phyloP scores from a whole-genome alignment of 1,284 basidiomycete genomes.

The Chalciporus sp. region DNA sequence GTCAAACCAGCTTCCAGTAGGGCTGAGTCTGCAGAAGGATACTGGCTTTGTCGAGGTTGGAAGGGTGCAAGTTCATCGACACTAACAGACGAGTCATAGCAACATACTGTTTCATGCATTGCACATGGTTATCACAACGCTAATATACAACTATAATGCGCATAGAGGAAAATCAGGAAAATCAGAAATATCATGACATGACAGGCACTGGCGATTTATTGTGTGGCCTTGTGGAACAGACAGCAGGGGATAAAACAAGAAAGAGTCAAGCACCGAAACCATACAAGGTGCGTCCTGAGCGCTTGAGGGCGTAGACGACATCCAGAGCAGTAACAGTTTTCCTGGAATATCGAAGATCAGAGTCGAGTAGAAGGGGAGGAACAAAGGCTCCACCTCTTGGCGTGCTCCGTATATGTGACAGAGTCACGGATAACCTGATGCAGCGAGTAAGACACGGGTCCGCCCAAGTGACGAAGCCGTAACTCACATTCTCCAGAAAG shows the following conservation, averaged over 20 bases:
- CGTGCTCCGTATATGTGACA: conserved; percentile 89
- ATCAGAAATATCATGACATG: neutral
- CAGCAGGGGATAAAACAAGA: conserved; percentile 7
- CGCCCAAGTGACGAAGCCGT: neutral
- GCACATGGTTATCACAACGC: neutral
- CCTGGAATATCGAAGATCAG: conserved; percentile 35
- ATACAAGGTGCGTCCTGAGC: conserved; percentile 79
- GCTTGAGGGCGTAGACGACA: conserved; percentile 84
- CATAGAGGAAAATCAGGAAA: neutral
- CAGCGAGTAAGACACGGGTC: neutral
- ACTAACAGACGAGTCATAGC: neutral
- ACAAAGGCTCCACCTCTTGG: conserved; percentile 63
- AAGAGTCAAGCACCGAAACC: conserved; percentile 69
- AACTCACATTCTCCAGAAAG: conserved; percentile 63
- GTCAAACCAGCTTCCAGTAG: conserved; percentile 73
- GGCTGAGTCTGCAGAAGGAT: conserved; percentile 69
- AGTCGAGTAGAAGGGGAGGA: neutral
- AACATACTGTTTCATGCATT: neutral
- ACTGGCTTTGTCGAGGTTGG: conserved; percentile 73
- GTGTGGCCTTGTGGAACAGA: neutral
- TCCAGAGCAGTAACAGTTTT: conserved; percentile 86
- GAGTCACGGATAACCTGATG: conserved; percentile 71
- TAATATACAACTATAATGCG: conserved; percentile 22
- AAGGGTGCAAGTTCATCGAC: conserved; percentile 24
- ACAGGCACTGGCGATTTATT: neutral